A percentile compares a stretch with the other conserved stretches of the same genome.
These are phyloP conservation scores for Hypoxylon fuscum DNA, from an alignment of 495 filamentous ascomycete genomes.

Conservation along the genomic window DNA sequence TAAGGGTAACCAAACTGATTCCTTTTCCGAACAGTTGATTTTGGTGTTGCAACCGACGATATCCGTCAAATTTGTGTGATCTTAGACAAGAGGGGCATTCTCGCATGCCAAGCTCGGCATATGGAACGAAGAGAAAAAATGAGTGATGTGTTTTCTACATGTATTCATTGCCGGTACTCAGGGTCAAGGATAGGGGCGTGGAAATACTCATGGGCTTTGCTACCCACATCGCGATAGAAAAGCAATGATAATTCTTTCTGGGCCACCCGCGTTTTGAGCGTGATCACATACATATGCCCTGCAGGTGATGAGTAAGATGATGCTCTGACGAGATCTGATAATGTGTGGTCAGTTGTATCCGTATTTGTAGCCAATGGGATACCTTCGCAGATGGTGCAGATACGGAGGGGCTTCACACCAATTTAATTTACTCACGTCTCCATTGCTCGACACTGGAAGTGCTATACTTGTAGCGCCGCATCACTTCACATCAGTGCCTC, in stretches of 20 bases:
- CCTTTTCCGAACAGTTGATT: conserved; percentile 31
- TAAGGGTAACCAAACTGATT: conserved; percentile 32
- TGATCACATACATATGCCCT: not conserved
- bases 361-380: not conserved
- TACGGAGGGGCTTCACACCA: no score
- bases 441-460: no score
- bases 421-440: no score
- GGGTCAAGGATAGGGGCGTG: conserved; percentile 19
- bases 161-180: conserved; percentile 23
- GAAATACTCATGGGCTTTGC: conserved; percentile 24
- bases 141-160: conserved; percentile 16
- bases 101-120: conserved; percentile 24
- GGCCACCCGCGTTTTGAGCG: not conserved
- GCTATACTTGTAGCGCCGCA: no score
- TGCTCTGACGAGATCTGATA: not conserved
- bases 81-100: conserved; percentile 19
- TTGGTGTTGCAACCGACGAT: conserved; percentile 23
- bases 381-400: no score
- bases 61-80: conserved; percentile 20
- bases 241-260: conserved; percentile 23
- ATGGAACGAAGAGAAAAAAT: conserved; percentile 28
- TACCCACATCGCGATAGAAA: conserved; percentile 27
- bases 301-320: not conserved
- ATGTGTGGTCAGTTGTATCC: not conserved
- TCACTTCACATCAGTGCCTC: no score